Evolutionary conservation across 768 basidiomycete species (phyloP).

Genomic region (Cystobasidiopsis lactophilus): DNA sequence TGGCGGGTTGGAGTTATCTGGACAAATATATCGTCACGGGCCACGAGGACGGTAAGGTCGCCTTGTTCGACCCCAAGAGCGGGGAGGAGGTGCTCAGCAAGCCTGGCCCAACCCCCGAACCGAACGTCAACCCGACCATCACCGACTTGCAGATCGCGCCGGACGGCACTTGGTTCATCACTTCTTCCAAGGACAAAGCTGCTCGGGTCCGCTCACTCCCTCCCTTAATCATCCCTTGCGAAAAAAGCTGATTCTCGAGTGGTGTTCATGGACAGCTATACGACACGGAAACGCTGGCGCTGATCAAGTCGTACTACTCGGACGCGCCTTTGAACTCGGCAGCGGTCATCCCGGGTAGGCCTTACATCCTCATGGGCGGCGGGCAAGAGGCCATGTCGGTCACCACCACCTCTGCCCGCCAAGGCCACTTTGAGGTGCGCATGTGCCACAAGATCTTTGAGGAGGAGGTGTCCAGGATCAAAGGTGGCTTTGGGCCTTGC

Average conservation of each 20-base stretch:
- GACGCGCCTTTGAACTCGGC: conserved; percentile 91
- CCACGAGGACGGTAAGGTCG: conserved; percentile 88
- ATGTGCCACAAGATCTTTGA: conserved; percentile 56
- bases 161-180: conserved; percentile 85
- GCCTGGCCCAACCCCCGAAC: conserved; percentile 30
- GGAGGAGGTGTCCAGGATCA: conserved; percentile 74
- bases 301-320: conserved; percentile 55
- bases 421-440: conserved; percentile 92
- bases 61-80: conserved; percentile 46
- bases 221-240: background rate
- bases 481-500: conserved; percentile 90
- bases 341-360: conserved; percentile 55
- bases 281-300: conserved; percentile 67
- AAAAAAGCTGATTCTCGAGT: conserved; percentile 42
- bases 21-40: conserved; percentile 69
- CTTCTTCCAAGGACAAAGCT: conserved; percentile 88
- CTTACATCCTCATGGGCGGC: conserved; percentile 69
- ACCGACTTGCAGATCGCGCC: conserved; percentile 80
- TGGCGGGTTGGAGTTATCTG: conserved; percentile 67
- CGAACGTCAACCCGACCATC: conserved; percentile 50
- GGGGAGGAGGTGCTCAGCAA: conserved; percentile 1
- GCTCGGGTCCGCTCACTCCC: conserved; percentile 39
- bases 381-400: conserved; percentile 97
- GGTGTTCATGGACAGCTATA: too few relatives aligned
- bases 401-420: conserved; percentile 75